Evolutionary conservation across 2,329 filamentous ascomycete species (phyloP).

Genomic region (Aureobasidium sp.): DNA sequence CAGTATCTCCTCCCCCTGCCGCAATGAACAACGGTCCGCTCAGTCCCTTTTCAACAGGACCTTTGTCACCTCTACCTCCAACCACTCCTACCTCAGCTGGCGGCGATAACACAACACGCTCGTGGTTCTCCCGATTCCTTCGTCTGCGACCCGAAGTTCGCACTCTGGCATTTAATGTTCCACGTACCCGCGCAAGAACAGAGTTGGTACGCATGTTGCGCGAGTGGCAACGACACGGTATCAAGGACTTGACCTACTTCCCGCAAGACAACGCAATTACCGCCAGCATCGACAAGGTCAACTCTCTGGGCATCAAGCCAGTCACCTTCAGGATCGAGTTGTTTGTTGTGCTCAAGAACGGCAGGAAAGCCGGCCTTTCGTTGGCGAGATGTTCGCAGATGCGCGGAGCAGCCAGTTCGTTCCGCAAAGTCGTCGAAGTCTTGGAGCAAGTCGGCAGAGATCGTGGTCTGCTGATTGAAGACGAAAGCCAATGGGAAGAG

Average conservation of each 20-base stretch:
- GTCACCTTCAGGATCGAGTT: conserved; percentile 84
- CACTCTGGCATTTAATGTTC: conserved; percentile 67
- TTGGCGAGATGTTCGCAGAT: conserved; percentile 84
- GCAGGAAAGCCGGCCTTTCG: conserved; percentile 66
- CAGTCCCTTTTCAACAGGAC: conserved; percentile 2
- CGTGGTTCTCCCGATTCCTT: conserved; percentile 85
- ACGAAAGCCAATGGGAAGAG: conserved; percentile 37
- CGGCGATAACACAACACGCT: conserved; percentile 46
- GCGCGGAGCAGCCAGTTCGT: conserved; percentile 83
- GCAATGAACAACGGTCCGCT: neutral
- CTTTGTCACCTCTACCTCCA: conserved; percentile 24
- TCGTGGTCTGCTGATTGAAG: conserved; percentile 61
- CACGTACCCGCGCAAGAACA: conserved; percentile 65
- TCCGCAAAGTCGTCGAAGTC: conserved; percentile 74
- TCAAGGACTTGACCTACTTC: conserved; percentile 70
- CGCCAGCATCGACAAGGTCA: conserved; percentile 66
- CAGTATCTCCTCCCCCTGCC: conserved; percentile 16
- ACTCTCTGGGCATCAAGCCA: conserved; percentile 76
- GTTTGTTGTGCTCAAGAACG: conserved; percentile 83
- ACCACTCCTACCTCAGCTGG: conserved; percentile 25
- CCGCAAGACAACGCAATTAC: conserved; percentile 73
- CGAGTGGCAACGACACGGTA: conserved; percentile 71
- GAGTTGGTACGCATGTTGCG: conserved; percentile 69
- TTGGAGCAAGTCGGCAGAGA: conserved; percentile 61
- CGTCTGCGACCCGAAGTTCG: conserved; percentile 76